These are phyloP conservation scores for Plasmodiophora brassicae DNA, from an alignment of 208 protist genomes.

Conservation along the genomic window DNA sequence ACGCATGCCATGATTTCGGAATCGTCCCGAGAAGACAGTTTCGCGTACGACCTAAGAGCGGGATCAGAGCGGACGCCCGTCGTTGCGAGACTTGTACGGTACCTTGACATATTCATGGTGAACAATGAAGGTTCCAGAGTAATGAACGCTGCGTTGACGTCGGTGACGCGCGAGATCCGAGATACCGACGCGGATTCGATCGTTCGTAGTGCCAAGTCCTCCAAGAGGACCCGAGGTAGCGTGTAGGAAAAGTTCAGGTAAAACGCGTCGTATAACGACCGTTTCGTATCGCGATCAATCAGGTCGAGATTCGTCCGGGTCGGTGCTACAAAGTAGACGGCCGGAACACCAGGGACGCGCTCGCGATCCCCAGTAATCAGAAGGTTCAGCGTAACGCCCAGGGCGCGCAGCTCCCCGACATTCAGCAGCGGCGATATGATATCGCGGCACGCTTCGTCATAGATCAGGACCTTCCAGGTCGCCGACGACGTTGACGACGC, in stretches of 20 bases:
- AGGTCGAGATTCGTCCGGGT: slow-evolving; percentile 65
- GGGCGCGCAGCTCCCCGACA: slow-evolving; percentile 67
- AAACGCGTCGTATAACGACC: slow-evolving; percentile 63
- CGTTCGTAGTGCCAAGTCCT: not conserved
- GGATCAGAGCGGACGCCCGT: not conserved
- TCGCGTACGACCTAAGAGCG: not conserved
- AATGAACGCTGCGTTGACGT: not conserved
- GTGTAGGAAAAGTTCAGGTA: slow-evolving; percentile 68
- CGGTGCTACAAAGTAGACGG: slow-evolving; percentile 74
- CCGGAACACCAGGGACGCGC: slow-evolving; percentile 68
- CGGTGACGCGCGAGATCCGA: not conserved
- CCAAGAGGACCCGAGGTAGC: slow-evolving; percentile 11
- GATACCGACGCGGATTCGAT: not conserved
- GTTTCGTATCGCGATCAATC: slow-evolving; percentile 59
- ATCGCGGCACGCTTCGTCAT: slow-evolving; percentile 65
- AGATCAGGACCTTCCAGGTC: slow-evolving; percentile 46
- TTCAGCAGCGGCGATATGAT: slow-evolving; percentile 72
- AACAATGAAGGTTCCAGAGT: not conserved
- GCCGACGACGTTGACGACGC: not conserved
- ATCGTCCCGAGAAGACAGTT: not conserved
- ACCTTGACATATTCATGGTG: not conserved
- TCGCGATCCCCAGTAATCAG: slow-evolving; percentile 64
- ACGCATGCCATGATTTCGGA: slow-evolving; percentile 47
- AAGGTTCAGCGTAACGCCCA: slow-evolving; percentile 72
- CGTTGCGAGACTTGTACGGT: not conserved